Evolutionary conservation across 148 eudicot genomes (phyloP), one percentile per base, ranked within the genome.

Genomic region (Tetragonia tetragonoides): DNA sequence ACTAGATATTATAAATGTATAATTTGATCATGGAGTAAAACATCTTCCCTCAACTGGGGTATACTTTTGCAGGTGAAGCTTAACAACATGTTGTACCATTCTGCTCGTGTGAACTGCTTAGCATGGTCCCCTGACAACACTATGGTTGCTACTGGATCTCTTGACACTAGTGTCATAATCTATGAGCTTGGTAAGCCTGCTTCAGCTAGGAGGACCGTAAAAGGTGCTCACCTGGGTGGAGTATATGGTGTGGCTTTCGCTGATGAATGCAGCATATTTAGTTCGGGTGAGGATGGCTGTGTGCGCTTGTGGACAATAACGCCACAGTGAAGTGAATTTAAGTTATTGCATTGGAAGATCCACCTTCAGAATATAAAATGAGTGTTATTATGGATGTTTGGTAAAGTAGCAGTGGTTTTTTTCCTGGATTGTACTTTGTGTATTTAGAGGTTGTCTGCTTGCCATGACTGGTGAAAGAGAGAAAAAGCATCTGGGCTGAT

Each of bases 221-320:
- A 92, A 82, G 91, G 90, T 73, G 97, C 98, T 83, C 95, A 92
- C 80, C 73, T 87, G 81, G 98, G 98, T 68, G 98, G 98, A 59
- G 97, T 90, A 40, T 94, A 94, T 84, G 95, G 92, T 67, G 83
- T 92, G 38, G 95, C 81, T 73, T 95, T 92, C 66, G 85, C 79
- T 74, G 97, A 92, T 80, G 94, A 95, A 0, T 53, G 65, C 83
- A 91, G 77, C 63, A 78, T 95, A 64, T 85, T 84, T 51, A 95
- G 98, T 86, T 92, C 98, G 42, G 97, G 97, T 49, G 98, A 95
- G 82, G 98, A 95, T 83, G 97, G 91, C 64, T 95, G 89, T 76
- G 82, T 95, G 70, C 97, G 98, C 70, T 62, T 89, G 67, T 95
- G 98, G 98, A 81, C 71, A 68, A 41, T 95, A 46, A 79, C 87